phyloP scores from a whole-genome alignment of 2,329 filamentous ascomycete genomes.

The Amesomyces nigricolor region DNA sequence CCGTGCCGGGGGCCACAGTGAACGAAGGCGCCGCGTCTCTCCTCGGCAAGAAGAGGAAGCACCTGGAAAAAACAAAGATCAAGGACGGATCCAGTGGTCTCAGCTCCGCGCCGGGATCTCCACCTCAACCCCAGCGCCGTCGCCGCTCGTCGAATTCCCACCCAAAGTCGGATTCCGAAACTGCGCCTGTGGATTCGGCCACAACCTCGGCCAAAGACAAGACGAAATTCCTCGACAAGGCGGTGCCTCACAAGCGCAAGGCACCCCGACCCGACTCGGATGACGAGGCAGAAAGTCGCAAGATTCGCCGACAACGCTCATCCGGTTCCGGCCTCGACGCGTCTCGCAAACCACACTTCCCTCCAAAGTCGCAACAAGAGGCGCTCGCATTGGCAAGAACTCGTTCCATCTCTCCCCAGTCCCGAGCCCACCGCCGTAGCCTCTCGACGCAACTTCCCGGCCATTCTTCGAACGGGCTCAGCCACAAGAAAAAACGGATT shows the following conservation, averaged over 20 bases:
- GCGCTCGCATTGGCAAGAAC: slow-evolving; percentile 31
- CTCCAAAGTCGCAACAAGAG: slow-evolving; percentile 32
- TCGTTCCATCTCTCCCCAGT: slow-evolving; percentile 56
- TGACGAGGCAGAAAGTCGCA: slow-evolving; percentile 50
- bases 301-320: slow-evolving; percentile 48
- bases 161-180: slow-evolving; percentile 51
- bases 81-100: slow-evolving; percentile 53
- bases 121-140: slow-evolving; percentile 38
- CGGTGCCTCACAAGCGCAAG: slow-evolving; percentile 49
- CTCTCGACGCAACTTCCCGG: slow-evolving; percentile 57
- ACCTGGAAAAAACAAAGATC: slow-evolving; percentile 38
- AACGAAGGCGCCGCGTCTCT: slow-evolving; percentile 33
- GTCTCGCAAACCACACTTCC: slow-evolving; percentile 26
- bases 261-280: slow-evolving; percentile 50
- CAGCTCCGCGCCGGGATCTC: slow-evolving; percentile 54
- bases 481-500: slow-evolving; percentile 55
- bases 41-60: slow-evolving; percentile 48
- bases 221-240: slow-evolving; percentile 42
- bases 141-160: slow-evolving; percentile 35
- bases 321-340: slow-evolving; percentile 37
- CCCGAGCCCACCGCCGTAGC: slow-evolving; percentile 56
- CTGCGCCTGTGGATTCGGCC: slow-evolving; percentile 39
- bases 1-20: slow-evolving; percentile 31
- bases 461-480: slow-evolving; percentile 49
- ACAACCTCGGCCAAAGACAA: slow-evolving; percentile 44